These are phyloP conservation scores for Chrysopogon serrulatus DNA, from an alignment of 176 grass and related monocot genomes.

Conservation along the genomic window DNA sequence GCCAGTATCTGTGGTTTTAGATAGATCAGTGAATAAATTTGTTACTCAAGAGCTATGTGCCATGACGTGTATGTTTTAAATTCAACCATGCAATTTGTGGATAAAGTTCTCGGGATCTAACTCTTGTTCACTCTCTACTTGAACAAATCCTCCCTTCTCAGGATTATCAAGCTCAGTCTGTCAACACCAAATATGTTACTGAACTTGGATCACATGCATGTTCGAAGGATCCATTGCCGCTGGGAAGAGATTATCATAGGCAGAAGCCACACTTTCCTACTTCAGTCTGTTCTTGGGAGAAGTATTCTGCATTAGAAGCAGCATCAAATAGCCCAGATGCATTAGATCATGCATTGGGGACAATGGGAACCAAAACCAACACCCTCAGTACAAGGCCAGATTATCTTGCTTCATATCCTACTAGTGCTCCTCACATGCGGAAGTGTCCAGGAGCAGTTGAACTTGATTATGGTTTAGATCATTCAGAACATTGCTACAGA, in stretches of 20 bases:
- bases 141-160: conserved; percentile 16
- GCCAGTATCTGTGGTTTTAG: background rate
- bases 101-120: background rate
- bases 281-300: conserved; percentile 23
- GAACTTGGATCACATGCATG: conserved; percentile 12
- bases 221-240: conserved; percentile 22
- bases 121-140: background rate
- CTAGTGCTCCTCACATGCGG: conserved; percentile 15
- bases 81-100: background rate
- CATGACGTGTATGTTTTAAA: background rate
- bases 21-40: too few species aligned
- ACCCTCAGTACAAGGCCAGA: background rate
- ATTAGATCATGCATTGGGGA: conserved; percentile 3
- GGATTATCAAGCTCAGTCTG: conserved; percentile 23
- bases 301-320: conserved; percentile 20
- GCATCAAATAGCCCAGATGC: conserved; percentile 10
- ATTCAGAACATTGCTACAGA: conserved; percentile 1
- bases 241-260: conserved; percentile 23
- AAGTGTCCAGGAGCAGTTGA: conserved; percentile 20
- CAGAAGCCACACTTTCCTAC: conserved; percentile 10
- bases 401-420: conserved; percentile 6
- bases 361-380: conserved; percentile 8
- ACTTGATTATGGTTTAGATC: conserved; percentile 17
- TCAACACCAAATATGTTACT: conserved; percentile 21
- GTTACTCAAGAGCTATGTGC: too few species aligned